Base-by-base conservation (phyloP, 192 early-diverging fungal genomes). In the Mycoemilia scoparia region DNA sequence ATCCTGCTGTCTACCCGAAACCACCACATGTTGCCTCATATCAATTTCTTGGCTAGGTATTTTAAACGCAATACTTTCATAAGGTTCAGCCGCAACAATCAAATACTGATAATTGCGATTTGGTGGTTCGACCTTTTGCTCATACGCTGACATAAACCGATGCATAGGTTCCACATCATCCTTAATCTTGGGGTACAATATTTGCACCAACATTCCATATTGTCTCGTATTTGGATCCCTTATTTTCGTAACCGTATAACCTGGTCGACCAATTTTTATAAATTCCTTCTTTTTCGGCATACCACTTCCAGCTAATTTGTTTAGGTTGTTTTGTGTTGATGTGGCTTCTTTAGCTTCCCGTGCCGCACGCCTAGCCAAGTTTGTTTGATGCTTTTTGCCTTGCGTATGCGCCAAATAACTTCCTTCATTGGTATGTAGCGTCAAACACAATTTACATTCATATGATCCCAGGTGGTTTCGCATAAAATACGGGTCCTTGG, bases 401-500 rank as follows among this genome's bases (percentile, higher is more conserved):
- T 95, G 92, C 5, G 92, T 95, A 41, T 96, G 92, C 2, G 89
- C 85, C 12, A 96, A 62, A 51, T 96, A 96, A 1, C 78, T 82
- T 1, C 89, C 92, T 45, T 96, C 92, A 49, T 92, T 84, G 33
- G 70, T 84, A 54, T 86, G 83, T 9, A 84, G 60, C 4, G 83
- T 86, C 17, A 85, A 50, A 47, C 82, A 85, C 9, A 84, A 61
- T 52, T 80, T 82, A 55, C 81, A 84, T 41, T 84, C 81, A 51
- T 78, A 76, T 2, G 73, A 79, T 3, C 78, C 76, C 24, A 77
- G 49, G 37, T 92, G 74, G 63, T 87, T 82, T 67, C 85, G 81
- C 84, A 95, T 88, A 51, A 96, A 86, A 47, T 96, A 96, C 18
- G 92, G 92, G 52, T 96, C 92, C 43, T 83, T 93, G 32, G 82